Conservation (phyloP, 1,284 basidiomycete species). For the Cystobasidium sp. region DNA sequence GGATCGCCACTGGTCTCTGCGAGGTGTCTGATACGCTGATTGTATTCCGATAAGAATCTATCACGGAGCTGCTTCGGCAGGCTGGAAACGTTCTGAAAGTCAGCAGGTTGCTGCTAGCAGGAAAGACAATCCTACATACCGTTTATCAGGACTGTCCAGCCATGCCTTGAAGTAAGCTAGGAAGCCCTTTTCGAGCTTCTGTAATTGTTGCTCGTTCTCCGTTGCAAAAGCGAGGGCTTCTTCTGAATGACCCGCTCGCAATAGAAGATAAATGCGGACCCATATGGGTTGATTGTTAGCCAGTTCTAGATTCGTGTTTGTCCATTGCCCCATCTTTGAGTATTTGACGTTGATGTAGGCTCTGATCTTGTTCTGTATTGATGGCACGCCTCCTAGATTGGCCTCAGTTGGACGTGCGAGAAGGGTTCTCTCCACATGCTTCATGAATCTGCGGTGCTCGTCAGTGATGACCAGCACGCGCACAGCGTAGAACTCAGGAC, state of each 20-base stretch:
- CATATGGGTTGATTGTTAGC: constrained; percentile 85
- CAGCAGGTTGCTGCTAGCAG: background rate
- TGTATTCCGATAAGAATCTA: constrained; percentile 84
- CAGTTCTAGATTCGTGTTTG: constrained; percentile 76
- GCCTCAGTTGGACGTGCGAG: constrained; percentile 82
- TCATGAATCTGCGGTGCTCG: constrained; percentile 66
- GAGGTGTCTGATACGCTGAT: constrained; percentile 87
- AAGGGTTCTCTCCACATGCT: constrained; percentile 81
- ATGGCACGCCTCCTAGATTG: constrained; percentile 87
- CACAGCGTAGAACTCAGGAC: constrained; percentile 58
- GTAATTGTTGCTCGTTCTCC: constrained; percentile 73
- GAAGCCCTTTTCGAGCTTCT: constrained; percentile 81
- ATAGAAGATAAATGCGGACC: constrained; percentile 88
- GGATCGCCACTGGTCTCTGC: constrained; percentile 74
- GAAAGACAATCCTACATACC: constrained; percentile 60
- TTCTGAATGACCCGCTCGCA: constrained; percentile 78
- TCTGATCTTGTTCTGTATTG: constrained; percentile 82
- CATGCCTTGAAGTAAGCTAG: constrained; percentile 81
- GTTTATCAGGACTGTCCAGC: constrained; percentile 78
- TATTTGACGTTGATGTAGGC: constrained; percentile 81
- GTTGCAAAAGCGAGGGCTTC: constrained; percentile 81
- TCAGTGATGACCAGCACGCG: constrained; percentile 1
- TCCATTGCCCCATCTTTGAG: constrained; percentile 75
- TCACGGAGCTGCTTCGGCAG: constrained; percentile 80
- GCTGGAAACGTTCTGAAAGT: background rate